Conservation (phyloP, 163 green algal species). For the Chloroidium sp. region DNA sequence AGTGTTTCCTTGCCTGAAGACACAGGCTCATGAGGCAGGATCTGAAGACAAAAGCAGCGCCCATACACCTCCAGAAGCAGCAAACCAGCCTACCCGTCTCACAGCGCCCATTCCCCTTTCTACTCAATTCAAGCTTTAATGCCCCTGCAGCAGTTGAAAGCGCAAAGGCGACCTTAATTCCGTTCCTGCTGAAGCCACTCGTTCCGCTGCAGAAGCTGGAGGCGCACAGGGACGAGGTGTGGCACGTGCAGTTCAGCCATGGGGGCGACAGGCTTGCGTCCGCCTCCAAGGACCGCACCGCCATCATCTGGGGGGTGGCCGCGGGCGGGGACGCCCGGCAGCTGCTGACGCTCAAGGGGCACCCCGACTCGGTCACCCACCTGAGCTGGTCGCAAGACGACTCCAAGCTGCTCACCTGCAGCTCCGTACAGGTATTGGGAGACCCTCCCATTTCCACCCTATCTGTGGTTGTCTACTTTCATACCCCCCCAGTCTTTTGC, state of each 20-base stretch:
- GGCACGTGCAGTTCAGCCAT: conserved; percentile 78
- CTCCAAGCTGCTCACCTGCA: conserved; percentile 58
- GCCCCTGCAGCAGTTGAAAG: too few relatives aligned
- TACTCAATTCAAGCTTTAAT: too few relatives aligned
- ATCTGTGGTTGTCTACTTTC: conserved; percentile 56
- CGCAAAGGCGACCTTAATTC: too few relatives aligned
- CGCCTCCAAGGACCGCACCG: conserved; percentile 64
- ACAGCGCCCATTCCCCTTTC: too few relatives aligned
- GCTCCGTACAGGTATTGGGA: neutral
- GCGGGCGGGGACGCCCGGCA: neutral
- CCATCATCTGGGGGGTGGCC: conserved; percentile 49
- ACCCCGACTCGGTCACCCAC: conserved; percentile 41
- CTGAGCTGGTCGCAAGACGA: conserved; percentile 60
- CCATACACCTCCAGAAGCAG: too few relatives aligned
- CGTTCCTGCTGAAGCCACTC: too few relatives aligned
- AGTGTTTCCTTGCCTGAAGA: too few relatives aligned
- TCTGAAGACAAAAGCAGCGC: too few relatives aligned
- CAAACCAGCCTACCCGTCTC: too few relatives aligned
- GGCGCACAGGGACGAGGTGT: conserved; percentile 85
- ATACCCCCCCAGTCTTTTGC: too few relatives aligned
- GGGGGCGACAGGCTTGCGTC: conserved; percentile 65
- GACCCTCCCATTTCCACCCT: conserved; percentile 26
- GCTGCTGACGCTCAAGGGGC: conserved; percentile 35
- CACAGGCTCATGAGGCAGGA: too few relatives aligned
- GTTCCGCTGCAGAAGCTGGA: conserved; percentile 51